Base-by-base conservation (phyloP, 257 asterid genomes). In the Penstemon barbatus region DNA sequence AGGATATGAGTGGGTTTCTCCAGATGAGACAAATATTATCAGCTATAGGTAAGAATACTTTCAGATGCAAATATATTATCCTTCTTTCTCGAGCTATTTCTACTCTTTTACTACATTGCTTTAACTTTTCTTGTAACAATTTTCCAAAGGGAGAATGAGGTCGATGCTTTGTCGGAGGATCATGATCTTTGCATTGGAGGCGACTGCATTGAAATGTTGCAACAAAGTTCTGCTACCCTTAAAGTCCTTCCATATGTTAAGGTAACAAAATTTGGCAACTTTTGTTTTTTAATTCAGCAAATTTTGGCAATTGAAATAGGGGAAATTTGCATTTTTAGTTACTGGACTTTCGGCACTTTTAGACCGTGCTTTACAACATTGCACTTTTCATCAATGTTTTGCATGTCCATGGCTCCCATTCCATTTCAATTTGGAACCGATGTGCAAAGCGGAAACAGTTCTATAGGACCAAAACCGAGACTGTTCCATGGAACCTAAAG, bases 121-220 rank as follows among this genome's bases (percentile, higher is more conserved):
- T 57, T 50, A 42, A 36, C 53, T 44, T 75, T 75, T 64, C 49
- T 63, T 19, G 52, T 68, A 61, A 63, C 18, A 43, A 51, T 48
- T 72, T 79, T 70, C 60, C 62, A 71, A 77, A 93, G 97, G 57
- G 95, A 77, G 78, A 59, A 85, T 74, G 97, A 93, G 71, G 96
- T 88, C 57, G 97, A 86, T 73, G 81, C 83, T 75, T 79, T 93
- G 37, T 84, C 98, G 18, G 97, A 86, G 79, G 70, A 77, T 71
- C 84, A 83, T 72, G 98, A 93, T 80, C 95, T 93, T 25, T 93
- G 98, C 81, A 83, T 93, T 66, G 95, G 96, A 71, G 98, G 98
- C 10, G 97, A 93, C 79, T 90, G 95, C 77, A 77, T 93, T 61
- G 97, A 85, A 79, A 93, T 90, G 98, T 80, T 93, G 86, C 95